Evolutionary conservation across 1,284 basidiomycete genomes (phyloP).

Genomic region (Tylopilus sp.): DNA sequence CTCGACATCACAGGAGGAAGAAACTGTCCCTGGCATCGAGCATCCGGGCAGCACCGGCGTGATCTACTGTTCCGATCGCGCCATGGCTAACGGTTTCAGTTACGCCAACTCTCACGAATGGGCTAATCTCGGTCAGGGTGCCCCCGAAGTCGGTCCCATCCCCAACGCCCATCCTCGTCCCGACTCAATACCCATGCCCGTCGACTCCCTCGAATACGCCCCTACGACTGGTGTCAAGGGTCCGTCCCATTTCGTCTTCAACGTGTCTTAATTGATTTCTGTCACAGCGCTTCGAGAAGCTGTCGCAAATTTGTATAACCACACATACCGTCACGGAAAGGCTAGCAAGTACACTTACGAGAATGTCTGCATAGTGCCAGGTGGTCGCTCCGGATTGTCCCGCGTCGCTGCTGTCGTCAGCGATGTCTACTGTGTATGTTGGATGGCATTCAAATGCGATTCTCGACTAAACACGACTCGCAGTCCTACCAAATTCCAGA

Average conservation of each 20-base stretch:
- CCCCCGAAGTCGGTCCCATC: conserved; percentile 84
- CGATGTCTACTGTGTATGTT: conserved; percentile 69
- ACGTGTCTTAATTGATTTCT: not conserved
- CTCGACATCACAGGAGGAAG: conserved; percentile 54
- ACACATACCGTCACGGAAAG: conserved; percentile 79
- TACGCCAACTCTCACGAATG: conserved; percentile 76
- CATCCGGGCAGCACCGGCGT: conserved; percentile 75
- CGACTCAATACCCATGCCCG: conserved; percentile 55
- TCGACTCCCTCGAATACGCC: conserved; percentile 86
- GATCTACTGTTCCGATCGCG: conserved; percentile 87
- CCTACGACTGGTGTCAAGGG: conserved; percentile 90
- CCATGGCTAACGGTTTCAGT: conserved; percentile 85
- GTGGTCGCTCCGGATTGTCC: conserved; percentile 84
- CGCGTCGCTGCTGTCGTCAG: conserved; percentile 89
- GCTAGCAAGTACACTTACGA: conserved; percentile 82
- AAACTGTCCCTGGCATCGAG: conserved; percentile 79
- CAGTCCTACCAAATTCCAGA: conserved; percentile 84
- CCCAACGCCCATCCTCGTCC: conserved; percentile 71
- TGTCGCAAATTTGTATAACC: conserved; percentile 84
- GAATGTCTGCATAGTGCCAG: conserved; percentile 90
- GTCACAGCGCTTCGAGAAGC: conserved; percentile 56
- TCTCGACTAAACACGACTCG: conserved; percentile 4
- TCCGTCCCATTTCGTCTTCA: conserved; percentile 32
- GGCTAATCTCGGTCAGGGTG: conserved; percentile 85
- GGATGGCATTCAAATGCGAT: not conserved